These are phyloP conservation scores for Peronospora destructor DNA, from an alignment of 352 stramenopile genomes.

Conservation along the genomic window DNA sequence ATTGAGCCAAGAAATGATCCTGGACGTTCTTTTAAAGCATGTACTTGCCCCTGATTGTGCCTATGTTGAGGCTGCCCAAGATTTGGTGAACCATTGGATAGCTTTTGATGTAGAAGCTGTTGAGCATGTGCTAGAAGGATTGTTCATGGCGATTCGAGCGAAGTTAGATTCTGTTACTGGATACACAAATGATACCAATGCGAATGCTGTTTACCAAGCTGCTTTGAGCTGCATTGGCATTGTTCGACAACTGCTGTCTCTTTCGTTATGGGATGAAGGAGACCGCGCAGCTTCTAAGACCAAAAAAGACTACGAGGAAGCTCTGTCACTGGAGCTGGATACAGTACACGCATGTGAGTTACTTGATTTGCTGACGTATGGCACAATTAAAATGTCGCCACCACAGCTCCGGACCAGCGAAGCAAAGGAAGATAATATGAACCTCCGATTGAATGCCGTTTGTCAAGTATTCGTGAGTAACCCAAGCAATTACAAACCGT, in stretches of 20 bases:
- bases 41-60: constrained; percentile 30
- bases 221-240: constrained; percentile 32
- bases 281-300: constrained; percentile 10
- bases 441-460: constrained; percentile 35
- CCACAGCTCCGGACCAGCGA: constrained; percentile 21
- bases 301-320: constrained; percentile 26
- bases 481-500: constrained; percentile 58
- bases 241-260: constrained; percentile 26
- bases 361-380: constrained; percentile 52
- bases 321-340: constrained; percentile 28
- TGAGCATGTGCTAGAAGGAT: constrained; percentile 35
- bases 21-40: constrained; percentile 47
- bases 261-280: constrained; percentile 28
- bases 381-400: constrained; percentile 37
- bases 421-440: constrained; percentile 7
- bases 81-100: constrained; percentile 53
- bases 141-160: constrained; percentile 30
- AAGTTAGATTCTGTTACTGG: constrained; percentile 31
- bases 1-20: constrained; percentile 46
- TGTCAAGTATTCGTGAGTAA: constrained; percentile 53
- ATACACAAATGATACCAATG: constrained; percentile 26
- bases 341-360: constrained; percentile 41
- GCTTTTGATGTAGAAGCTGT: constrained; percentile 35
- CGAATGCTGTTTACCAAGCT: constrained; percentile 25
- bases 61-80: constrained; percentile 26